phyloP scores from a whole-genome alignment of 2,329 filamentous ascomycete species.

The Diplodia seriata region DNA sequence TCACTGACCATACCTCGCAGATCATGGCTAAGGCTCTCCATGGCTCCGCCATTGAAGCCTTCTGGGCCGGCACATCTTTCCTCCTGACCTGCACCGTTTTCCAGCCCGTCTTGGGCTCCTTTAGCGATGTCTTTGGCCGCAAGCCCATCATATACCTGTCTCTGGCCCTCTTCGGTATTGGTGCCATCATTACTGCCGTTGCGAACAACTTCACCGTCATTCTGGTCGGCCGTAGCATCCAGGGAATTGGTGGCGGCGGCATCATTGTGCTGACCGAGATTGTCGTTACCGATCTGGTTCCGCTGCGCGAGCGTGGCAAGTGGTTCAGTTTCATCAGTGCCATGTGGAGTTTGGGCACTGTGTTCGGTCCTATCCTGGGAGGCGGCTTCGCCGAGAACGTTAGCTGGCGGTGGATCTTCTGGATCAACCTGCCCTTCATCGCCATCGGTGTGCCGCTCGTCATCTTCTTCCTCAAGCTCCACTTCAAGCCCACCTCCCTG shows the following conservation, averaged over 20 bases:
- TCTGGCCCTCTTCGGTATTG: conserved; percentile 47
- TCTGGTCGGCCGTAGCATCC: conserved; percentile 48
- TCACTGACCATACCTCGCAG: conserved; percentile 35
- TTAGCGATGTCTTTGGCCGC: conserved; percentile 51
- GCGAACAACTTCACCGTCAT: conserved; percentile 50
- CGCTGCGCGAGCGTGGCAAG: conserved; percentile 52
- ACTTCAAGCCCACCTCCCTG: conserved; percentile 56
- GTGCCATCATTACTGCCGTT: conserved; percentile 46
- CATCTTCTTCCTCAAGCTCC: conserved; percentile 61
- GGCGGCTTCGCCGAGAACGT: conserved; percentile 61
- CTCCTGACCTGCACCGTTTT: conserved; percentile 51
- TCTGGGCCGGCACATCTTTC: conserved; percentile 52
- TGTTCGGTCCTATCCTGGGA: conserved; percentile 58
- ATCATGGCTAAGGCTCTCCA: conserved; percentile 47
- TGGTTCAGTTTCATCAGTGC: conserved; percentile 51
- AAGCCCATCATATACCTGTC: conserved; percentile 48
- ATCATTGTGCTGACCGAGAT: conserved; percentile 53
- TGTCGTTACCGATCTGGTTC: conserved; percentile 55
- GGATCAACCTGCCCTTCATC: conserved; percentile 67
- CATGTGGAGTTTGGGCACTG: conserved; percentile 64
- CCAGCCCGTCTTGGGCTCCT: conserved; percentile 49
- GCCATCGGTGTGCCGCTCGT: conserved; percentile 58
- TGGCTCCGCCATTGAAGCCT: conserved; percentile 51
- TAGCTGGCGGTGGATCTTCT: conserved; percentile 70
- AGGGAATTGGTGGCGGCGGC: conserved; percentile 53